phyloP scores from a whole-genome alignment of 106 monocot genomes.

The Phalaenopsis aphrodite region DNA sequence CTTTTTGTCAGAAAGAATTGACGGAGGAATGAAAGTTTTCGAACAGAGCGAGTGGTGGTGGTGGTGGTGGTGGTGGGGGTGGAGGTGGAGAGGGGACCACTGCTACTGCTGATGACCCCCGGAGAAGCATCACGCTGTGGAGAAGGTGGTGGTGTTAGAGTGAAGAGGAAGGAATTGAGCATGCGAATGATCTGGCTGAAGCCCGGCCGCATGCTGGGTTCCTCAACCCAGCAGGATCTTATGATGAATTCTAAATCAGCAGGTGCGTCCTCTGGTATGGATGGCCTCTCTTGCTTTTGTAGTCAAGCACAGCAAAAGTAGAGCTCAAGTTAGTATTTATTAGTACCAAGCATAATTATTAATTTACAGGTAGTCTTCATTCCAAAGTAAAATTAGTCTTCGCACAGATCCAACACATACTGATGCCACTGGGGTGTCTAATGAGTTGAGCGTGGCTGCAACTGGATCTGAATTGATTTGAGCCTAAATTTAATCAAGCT shows the following conservation, averaged over 20 bases:
- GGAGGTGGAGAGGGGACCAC: neutral
- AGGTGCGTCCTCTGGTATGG: conserved; percentile 58
- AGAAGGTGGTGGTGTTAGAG: conserved; percentile 48
- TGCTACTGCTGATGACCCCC: conserved; percentile 18
- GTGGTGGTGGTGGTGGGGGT: conserved; percentile 27
- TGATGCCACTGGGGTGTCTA: too few species aligned
- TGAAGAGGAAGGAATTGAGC: conserved; percentile 60
- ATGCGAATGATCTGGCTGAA: conserved; percentile 86
- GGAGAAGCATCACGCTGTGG: conserved; percentile 15
- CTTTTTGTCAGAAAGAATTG: conserved; percentile 41
- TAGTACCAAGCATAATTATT: neutral
- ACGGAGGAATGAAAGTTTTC: conserved; percentile 73
- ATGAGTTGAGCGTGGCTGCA: too few species aligned
- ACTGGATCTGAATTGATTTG: too few species aligned
- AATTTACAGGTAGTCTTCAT: neutral
- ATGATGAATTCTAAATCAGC: conserved; percentile 68
- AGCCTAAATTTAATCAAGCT: too few species aligned
- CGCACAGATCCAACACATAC: too few species aligned
- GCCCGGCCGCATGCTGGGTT: conserved; percentile 60
- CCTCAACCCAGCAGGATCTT: conserved; percentile 92
- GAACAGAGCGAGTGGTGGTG: conserved; percentile 25
- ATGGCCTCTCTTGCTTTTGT: conserved; percentile 66
- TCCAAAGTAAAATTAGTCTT: too few species aligned
- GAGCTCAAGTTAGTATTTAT: neutral
- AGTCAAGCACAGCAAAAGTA: neutral